Evolutionary conservation across 2,329 filamentous ascomycete genomes (phyloP), one percentile per base, ranked within the genome.

Genomic region (Acephala macrosclerotiorum): DNA sequence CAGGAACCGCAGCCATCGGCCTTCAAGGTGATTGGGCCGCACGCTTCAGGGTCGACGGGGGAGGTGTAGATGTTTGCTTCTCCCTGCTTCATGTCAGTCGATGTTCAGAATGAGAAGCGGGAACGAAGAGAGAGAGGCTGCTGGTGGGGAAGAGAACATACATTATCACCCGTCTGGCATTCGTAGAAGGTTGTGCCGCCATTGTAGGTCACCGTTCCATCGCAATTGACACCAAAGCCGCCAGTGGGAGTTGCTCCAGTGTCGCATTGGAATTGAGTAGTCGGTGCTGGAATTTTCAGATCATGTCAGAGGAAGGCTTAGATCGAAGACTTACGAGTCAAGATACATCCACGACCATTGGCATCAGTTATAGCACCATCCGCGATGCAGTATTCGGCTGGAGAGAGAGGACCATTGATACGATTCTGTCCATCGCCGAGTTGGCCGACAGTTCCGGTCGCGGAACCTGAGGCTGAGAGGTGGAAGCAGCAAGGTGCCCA

Each of bases 401-500:
- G 74, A 14, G 77, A 68, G 14, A 85, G 76, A 40, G 78, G 78
- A 51, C 84, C 83, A 53, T 85, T 84, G 56, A 88, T 81, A 56
- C 87, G 82, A 72, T 83, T 84, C 78, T 91, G 88, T 18, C 89
- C 89, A 74, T 89, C 86, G 63, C 68, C 72, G 45, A 91, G 80
- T 74, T 91, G 84, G 14, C 86, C 87, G 38, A 91, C 78, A 7
- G 79, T 74, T 16, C 87, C 87, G 38, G 80, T 79, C 22, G 78
- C 77, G 65, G 77, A 79, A 18, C 84, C 84, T 55, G 78, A 78
- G 20, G 84, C 82, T 11, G 77, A 80, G 29, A 89, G 73, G 64
- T 82, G 78, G 77, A 89, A 87, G 72, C 81, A 83, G 71, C 85
- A 85, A 55, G 73, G 77, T 45, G 57, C 47, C 62, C 62, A 64